Evolutionary conservation across 306 rosid genomes (phyloP).

Genomic region (Adenanthera pavonina): DNA sequence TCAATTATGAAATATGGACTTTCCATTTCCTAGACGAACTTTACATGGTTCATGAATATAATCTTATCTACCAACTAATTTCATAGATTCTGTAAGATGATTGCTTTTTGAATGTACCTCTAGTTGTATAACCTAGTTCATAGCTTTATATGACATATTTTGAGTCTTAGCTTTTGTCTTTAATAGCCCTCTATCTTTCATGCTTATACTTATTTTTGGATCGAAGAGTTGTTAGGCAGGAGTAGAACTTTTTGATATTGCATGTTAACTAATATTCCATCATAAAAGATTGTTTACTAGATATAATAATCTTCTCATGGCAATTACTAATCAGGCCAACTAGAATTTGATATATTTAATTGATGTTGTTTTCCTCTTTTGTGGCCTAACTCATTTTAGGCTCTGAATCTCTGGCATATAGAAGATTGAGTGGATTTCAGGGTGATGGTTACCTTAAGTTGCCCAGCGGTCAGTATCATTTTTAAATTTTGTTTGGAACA

Average conservation of each 20-base stretch:
- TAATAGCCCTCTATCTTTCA: constrained; percentile 18
- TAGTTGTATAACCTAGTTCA: neutral
- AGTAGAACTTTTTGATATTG: neutral
- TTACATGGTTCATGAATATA: neutral
- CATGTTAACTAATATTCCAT: neutral
- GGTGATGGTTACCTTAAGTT: constrained; percentile 57
- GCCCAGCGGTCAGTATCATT: constrained; percentile 66
- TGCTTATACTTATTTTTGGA: neutral
- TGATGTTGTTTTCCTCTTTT: constrained; percentile 16
- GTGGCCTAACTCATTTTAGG: constrained; percentile 47
- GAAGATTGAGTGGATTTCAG: constrained; percentile 54
- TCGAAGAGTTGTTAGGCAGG: neutral
- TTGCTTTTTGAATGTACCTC: neutral
- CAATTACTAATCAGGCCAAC: neutral
- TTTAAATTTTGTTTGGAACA: constrained; percentile 20
- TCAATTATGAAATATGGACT: no score
- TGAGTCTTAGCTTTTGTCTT: neutral
- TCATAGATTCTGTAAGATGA: neutral
- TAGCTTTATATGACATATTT: neutral
- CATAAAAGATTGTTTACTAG: neutral
- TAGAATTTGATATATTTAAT: constrained; percentile 22
- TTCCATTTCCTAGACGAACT: no score
- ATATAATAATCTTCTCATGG: neutral
- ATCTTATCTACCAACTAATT: neutral
- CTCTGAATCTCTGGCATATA: constrained; percentile 56